Evolutionary conservation across 2,329 filamentous ascomycete species (phyloP).

Genomic region (Clarireedia monteithiana): DNA sequence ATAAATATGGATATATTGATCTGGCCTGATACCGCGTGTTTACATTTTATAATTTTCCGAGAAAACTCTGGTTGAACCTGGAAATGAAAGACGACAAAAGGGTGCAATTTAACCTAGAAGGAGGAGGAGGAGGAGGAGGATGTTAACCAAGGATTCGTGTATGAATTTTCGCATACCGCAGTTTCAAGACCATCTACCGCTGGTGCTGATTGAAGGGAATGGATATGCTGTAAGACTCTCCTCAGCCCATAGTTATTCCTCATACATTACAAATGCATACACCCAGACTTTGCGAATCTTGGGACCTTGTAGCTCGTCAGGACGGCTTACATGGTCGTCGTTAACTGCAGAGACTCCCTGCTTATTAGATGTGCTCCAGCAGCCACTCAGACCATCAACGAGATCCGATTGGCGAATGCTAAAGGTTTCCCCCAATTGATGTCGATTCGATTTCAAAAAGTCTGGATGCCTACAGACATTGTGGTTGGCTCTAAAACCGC

Average conservation of each 20-base stretch:
- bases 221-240: background rate
- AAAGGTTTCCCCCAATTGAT: background rate
- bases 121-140: too few relatives aligned
- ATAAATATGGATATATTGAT: background rate
- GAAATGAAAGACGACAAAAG: background rate
- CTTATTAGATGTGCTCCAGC: background rate
- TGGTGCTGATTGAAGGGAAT: background rate
- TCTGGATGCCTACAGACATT: background rate
- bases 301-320: background rate
- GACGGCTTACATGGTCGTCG: background rate
- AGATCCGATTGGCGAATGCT: conserved; percentile 1
- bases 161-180: background rate
- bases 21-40: background rate
- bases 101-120: background rate
- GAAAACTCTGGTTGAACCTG: background rate
- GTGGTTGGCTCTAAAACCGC: background rate
- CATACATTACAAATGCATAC: background rate
- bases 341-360: conserved; percentile 3
- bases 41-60: background rate
- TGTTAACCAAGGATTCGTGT: background rate
- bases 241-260: background rate
- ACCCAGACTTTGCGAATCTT: background rate
- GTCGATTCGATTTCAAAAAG: background rate
- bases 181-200: background rate
- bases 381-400: background rate